Evolutionary conservation across 148 eudicot species (phyloP).

Genomic region (Spergularia marina): DNA sequence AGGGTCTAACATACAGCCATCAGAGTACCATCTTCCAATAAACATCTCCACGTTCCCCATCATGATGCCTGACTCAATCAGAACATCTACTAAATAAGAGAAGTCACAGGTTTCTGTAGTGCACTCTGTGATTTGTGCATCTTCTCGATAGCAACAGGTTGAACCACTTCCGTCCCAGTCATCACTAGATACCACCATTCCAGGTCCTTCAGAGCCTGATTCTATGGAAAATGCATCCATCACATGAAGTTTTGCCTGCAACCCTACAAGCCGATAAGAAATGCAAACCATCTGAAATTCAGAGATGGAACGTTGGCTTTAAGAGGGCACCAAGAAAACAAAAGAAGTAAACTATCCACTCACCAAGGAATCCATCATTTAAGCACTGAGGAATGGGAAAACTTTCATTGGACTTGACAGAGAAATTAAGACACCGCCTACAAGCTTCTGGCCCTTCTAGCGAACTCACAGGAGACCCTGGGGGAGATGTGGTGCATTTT

Average conservation of each 20-base stretch:
- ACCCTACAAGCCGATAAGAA: slow-evolving; percentile 31
- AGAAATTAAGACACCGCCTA: slow-evolving; percentile 46
- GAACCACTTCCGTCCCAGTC: slow-evolving; percentile 43
- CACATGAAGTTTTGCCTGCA: slow-evolving; percentile 42
- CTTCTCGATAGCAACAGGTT: slow-evolving; percentile 29
- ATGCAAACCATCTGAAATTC: not conserved
- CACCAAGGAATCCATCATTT: slow-evolving; percentile 38
- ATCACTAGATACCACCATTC: slow-evolving; percentile 54
- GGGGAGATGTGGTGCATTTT: slow-evolving; percentile 19
- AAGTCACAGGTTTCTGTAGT: slow-evolving; percentile 48
- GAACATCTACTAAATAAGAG: slow-evolving; percentile 72
- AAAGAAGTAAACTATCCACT: slow-evolving; percentile 13
- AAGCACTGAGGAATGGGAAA: slow-evolving; percentile 26
- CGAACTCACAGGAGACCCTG: slow-evolving; percentile 34
- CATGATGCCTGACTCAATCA: slow-evolving; percentile 48
- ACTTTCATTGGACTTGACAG: slow-evolving; percentile 39
- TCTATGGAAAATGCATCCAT: slow-evolving; percentile 43
- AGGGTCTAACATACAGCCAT: slow-evolving; percentile 41
- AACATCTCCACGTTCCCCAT: slow-evolving; percentile 30
- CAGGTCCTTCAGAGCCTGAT: slow-evolving; percentile 50
- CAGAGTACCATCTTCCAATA: slow-evolving; percentile 35
- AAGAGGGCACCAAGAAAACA: not conserved
- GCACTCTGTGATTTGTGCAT: slow-evolving; percentile 26
- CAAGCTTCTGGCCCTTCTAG: slow-evolving; percentile 37
- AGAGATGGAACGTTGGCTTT: slow-evolving; percentile 12